Base-by-base conservation (phyloP, 352 stramenopile genomes). In the Phytophthora ramorum region DNA sequence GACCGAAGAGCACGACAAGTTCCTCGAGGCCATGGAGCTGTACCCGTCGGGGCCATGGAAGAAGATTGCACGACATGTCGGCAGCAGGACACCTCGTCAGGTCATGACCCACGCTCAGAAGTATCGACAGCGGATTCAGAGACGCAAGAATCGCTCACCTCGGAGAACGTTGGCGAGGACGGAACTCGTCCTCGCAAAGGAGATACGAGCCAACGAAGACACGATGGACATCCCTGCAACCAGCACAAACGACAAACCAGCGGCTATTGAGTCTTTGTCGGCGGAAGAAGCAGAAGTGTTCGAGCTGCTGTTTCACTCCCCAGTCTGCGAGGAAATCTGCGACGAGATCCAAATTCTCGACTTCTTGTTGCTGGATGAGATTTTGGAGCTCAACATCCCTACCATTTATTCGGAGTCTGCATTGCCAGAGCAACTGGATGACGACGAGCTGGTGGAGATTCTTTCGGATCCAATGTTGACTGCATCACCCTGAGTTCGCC, bases 31-130 rank as follows among this genome's bases (percentile, higher is more conserved):
- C n/a, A 63, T 82, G 16, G 60, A 73, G 48, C 28, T 73, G 28
- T 78, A 73, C 35, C 77, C 77, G 30, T 70, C 59, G 0, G 77
- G 77, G 3, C 77, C 75, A 44, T 86, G 77, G 77, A 81, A 79
- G 44, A 47, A 52, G 13, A 69, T 79, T 20, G 71, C 71, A 1
- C 26, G 41, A 10, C 52, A 75, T n/a, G 46, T 79, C 7, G 49
- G 67, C 30, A 73, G 45, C 6, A 63, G 58, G 28, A 74, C 55
- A 24, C 20, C 55, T 20, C 71, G 71, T 4, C 71, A 79, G 46
- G 65, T 58, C 1, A 70, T 70, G 62, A 59, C 53, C 3, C 62
- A 70, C 30, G 62, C 62, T 2, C 61, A 69, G 30, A 69, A 69
- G 46, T 69, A 69, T 53, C 53, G 61, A 2, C 53, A 61, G 6